phyloP scores from a whole-genome alignment of 768 basidiomycete genomes.

The Coprinopsis cinerea region DNA sequence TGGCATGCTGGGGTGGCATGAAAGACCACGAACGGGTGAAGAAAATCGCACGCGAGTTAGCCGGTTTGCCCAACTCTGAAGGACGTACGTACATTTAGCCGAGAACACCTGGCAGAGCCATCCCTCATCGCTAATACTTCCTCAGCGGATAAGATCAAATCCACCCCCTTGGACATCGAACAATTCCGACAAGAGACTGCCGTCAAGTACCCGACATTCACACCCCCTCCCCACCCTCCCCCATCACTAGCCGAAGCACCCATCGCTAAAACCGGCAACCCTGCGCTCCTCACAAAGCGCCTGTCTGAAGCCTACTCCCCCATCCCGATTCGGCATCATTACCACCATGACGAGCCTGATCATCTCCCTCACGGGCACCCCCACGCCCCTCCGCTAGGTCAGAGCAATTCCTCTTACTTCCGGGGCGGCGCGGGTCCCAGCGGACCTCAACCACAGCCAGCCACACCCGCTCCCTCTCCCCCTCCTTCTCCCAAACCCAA shows the following conservation, averaged over 20 bases:
- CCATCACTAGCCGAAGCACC: constrained; percentile 28
- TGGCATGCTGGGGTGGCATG: constrained; percentile 91
- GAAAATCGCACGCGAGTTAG: constrained; percentile 77
- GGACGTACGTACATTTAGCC: constrained; percentile 19
- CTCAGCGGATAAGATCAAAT: constrained; percentile 69
- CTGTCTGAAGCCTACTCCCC: constrained; percentile 90
- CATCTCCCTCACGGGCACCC: constrained; percentile 19
- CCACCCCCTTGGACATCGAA: constrained; percentile 86
- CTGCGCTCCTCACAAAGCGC: constrained; percentile 45
- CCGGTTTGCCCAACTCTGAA: constrained; percentile 62
- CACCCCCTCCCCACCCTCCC: constrained; percentile 45
- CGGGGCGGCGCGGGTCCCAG: too few species aligned
- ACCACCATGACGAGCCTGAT: constrained; percentile 78
- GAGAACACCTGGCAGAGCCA: neutral
- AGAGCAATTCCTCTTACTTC: constrained; percentile 20
- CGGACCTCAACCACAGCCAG: constrained; percentile 60
- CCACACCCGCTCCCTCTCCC: constrained; percentile 89
- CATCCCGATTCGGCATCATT: constrained; percentile 90
- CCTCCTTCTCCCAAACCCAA: constrained; percentile 81
- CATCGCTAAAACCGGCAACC: constrained; percentile 27
- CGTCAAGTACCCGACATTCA: constrained; percentile 95
- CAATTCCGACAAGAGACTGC: constrained; percentile 85
- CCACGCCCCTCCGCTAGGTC: too few species aligned
- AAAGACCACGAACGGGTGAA: constrained; percentile 82
- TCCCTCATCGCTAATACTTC: neutral